phyloP scores from a whole-genome alignment of 345 rosid genomes.

The Brassica cretica region DNA sequence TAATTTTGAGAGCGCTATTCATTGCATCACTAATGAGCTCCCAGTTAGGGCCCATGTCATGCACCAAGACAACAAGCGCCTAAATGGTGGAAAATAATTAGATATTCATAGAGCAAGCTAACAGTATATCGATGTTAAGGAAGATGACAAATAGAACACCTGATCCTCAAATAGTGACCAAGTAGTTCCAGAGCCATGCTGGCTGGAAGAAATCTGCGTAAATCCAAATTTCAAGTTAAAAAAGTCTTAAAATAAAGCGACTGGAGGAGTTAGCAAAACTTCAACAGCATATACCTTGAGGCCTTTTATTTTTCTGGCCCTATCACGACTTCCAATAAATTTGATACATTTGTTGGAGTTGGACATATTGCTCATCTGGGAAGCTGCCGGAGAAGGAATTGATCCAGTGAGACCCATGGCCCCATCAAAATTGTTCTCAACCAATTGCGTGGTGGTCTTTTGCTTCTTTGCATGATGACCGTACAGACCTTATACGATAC shows the following conservation, averaged over 20 bases:
- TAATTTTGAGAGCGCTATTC: slow-evolving; percentile 82
- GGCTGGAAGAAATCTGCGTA: slow-evolving; percentile 69
- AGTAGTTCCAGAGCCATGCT: slow-evolving; percentile 77
- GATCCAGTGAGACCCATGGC: slow-evolving; percentile 58
- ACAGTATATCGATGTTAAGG: slow-evolving; percentile 22
- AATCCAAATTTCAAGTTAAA: slow-evolving; percentile 28
- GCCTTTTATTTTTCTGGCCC: slow-evolving; percentile 74
- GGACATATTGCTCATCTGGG: slow-evolving; percentile 96
- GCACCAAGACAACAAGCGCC: slow-evolving; percentile 99
- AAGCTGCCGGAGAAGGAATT: slow-evolving; percentile 78
- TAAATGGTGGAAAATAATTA: slow-evolving; percentile 39
- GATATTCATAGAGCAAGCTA: slow-evolving; percentile 29
- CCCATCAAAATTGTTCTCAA: slow-evolving; percentile 66
- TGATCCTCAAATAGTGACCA: slow-evolving; percentile 99
- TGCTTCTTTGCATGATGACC: slow-evolving; percentile 81
- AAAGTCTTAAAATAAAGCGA: not conserved
- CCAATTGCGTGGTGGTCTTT: slow-evolving; percentile 63
- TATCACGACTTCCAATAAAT: slow-evolving; percentile 69
- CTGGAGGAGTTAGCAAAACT: slow-evolving; percentile 19
- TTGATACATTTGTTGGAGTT: slow-evolving; percentile 73
- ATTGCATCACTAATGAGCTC: slow-evolving; percentile 98
- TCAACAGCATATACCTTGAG: slow-evolving; percentile 60
- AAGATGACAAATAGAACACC: slow-evolving; percentile 47
- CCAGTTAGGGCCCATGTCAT: slow-evolving; percentile 99
- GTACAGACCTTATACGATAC: slow-evolving; percentile 57